Conservation (phyloP, 306 rosid genomes). For the Quercus cerris region DNA sequence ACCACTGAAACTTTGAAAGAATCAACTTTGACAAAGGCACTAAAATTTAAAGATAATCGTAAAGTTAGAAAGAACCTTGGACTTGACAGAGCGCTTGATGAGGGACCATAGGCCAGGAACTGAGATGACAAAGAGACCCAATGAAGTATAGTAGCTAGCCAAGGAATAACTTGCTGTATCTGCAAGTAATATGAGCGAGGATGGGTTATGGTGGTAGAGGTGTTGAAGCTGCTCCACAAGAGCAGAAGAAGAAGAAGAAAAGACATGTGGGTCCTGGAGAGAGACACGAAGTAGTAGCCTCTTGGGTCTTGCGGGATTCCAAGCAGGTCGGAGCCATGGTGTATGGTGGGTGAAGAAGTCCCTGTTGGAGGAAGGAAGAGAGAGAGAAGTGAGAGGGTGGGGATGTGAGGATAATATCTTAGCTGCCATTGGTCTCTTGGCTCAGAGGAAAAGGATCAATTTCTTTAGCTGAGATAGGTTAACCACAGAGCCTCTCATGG, state of each 20-base stretch:
- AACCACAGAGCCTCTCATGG: neutral
- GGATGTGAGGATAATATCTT: neutral
- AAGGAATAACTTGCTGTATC: slow-evolving; percentile 63
- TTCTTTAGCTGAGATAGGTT: neutral
- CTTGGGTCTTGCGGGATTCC: slow-evolving; percentile 16
- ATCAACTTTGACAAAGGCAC: neutral
- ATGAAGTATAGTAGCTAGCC: slow-evolving; percentile 92
- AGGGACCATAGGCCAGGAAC: slow-evolving; percentile 97
- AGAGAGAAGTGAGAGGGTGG: neutral
- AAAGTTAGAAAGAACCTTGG: slow-evolving; percentile 49
- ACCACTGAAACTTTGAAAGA: neutral
- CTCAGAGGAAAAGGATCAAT: neutral
- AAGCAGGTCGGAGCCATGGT: slow-evolving; percentile 28
- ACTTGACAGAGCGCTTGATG: slow-evolving; percentile 93
- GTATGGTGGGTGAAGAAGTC: slow-evolving; percentile 7
- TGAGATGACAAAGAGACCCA: slow-evolving; percentile 93
- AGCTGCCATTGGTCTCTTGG: neutral
- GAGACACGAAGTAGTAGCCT: slow-evolving; percentile 35
- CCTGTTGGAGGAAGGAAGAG: neutral
- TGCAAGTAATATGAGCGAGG: slow-evolving; percentile 32
- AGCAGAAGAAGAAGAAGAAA: slow-evolving; percentile 28
- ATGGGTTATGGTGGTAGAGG: slow-evolving; percentile 27
- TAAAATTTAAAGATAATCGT: neutral
- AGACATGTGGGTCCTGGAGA: slow-evolving; percentile 32
- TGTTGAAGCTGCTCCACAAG: slow-evolving; percentile 28